Conservation (phyloP, 768 basidiomycete species). For the Podaxis pistillaris region DNA sequence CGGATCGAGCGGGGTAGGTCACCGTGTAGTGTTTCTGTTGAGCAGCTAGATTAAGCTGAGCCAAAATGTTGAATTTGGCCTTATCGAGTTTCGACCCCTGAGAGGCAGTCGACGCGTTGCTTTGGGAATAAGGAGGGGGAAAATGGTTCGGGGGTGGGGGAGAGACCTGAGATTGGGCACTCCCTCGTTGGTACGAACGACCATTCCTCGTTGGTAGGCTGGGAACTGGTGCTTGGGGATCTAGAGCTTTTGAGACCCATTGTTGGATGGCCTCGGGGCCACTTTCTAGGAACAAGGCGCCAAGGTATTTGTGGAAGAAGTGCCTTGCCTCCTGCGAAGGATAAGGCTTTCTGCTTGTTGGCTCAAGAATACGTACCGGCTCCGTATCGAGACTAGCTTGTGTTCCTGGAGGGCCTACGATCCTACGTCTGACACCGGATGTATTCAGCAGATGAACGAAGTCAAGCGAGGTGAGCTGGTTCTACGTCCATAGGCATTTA, state of each 20-base stretch:
- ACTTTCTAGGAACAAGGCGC: not conserved
- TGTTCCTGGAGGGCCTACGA: not conserved
- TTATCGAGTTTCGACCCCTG: conserved; percentile 12
- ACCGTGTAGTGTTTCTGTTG: conserved; percentile 41
- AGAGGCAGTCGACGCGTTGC: not conserved
- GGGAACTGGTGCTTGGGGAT: not conserved
- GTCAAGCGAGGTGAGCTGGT: not conserved
- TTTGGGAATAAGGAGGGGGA: not conserved
- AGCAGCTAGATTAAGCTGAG: conserved; percentile 52
- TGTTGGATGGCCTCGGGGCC: not conserved
- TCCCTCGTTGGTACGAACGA: not conserved
- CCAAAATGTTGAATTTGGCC: conserved; percentile 31
- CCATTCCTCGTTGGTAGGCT: not conserved
- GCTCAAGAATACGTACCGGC: not conserved
- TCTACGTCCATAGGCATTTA: not conserved
- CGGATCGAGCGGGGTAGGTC: conserved; percentile 44
- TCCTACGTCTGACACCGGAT: not conserved
- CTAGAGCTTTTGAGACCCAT: not conserved
- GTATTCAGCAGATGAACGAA: not conserved
- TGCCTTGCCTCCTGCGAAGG: not conserved
- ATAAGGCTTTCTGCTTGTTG: not conserved
- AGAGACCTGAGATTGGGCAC: not conserved
- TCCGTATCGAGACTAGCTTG: not conserved
- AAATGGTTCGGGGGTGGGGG: not conserved
- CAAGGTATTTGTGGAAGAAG: not conserved